These are phyloP conservation scores for Scedosporium apiospermum DNA, from an alignment of 2,329 filamentous ascomycete species.

Conservation along the genomic window DNA sequence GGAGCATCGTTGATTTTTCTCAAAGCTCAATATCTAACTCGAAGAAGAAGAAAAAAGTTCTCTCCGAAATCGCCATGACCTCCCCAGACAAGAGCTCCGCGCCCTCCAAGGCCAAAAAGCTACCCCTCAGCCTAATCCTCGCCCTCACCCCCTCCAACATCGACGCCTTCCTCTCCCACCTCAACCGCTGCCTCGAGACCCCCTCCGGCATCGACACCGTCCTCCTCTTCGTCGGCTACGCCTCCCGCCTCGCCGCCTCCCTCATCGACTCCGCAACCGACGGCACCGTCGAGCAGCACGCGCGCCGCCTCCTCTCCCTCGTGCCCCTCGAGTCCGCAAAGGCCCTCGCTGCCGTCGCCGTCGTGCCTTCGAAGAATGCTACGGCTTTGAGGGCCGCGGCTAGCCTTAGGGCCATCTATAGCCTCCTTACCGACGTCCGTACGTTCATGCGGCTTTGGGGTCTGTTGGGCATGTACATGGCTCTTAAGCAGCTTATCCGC, in stretches of 20 bases:
- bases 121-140: slow-evolving; percentile 8
- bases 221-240: slow-evolving; percentile 61
- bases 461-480: slow-evolving; percentile 62
- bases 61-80: not conserved
- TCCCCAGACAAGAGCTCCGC: not conserved
- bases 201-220: slow-evolving; percentile 60
- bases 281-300: slow-evolving; percentile 45
- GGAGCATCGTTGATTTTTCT: too few relatives aligned
- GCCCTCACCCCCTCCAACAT: slow-evolving; percentile 24
- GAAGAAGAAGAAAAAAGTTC: not conserved
- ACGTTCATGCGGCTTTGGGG: slow-evolving; percentile 71
- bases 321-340: slow-evolving; percentile 29
- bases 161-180: slow-evolving; percentile 45
- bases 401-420: slow-evolving; percentile 51
- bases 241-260: slow-evolving; percentile 44
- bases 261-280: slow-evolving; percentile 43
- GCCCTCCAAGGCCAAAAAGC: not conserved
- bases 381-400: slow-evolving; percentile 37
- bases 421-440: slow-evolving; percentile 59
- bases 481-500: slow-evolving; percentile 43
- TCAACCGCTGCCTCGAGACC: slow-evolving; percentile 56
- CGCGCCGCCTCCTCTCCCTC: slow-evolving; percentile 41
- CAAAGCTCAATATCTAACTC: not conserved
- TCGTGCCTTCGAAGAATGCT: slow-evolving; percentile 23
- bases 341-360: slow-evolving; percentile 7